phyloP scores from a whole-genome alignment of 179 eudicot species.

The Carnegiea gigantea region DNA sequence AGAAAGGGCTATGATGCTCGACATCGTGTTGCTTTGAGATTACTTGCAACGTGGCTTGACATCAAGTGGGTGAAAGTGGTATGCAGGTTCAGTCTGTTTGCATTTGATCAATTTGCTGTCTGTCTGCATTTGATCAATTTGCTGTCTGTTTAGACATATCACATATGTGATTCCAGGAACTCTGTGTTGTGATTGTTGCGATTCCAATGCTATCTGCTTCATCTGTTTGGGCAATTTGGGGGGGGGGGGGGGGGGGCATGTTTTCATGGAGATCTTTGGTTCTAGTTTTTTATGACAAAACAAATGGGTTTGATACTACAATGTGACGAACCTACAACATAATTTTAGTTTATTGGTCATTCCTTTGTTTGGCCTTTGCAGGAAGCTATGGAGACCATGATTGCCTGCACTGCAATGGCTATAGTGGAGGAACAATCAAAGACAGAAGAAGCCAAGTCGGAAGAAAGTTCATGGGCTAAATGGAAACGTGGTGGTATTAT shows the following conservation, averaged over 20 bases:
- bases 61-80: slow-evolving; percentile 87
- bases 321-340: background rate
- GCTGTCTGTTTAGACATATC: background rate
- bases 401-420: slow-evolving; percentile 97
- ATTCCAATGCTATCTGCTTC: background rate
- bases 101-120: background rate
- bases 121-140: slow-evolving; percentile 3
- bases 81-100: slow-evolving; percentile 19
- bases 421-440: slow-evolving; percentile 58
- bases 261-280: background rate
- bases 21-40: slow-evolving; percentile 82
- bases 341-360: too few relatives aligned
- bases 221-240: background rate
- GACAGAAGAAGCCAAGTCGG: slow-evolving; percentile 45
- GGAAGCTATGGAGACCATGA: slow-evolving; percentile 92
- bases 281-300: background rate
- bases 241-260: background rate
- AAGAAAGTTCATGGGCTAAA: slow-evolving; percentile 66
- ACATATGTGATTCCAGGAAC: background rate
- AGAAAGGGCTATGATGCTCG: slow-evolving; percentile 92
- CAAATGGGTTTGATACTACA: background rate
- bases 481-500: slow-evolving; percentile 97
- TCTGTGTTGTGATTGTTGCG: background rate
- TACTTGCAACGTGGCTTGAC: slow-evolving; percentile 88
- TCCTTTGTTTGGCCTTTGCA: slow-evolving; percentile 25